Percentiles rank a stretch among this genome's conserved stretches.
Conservation (phyloP, 176 grass and related monocot genomes). For the Cenchrus americanus region DNA sequence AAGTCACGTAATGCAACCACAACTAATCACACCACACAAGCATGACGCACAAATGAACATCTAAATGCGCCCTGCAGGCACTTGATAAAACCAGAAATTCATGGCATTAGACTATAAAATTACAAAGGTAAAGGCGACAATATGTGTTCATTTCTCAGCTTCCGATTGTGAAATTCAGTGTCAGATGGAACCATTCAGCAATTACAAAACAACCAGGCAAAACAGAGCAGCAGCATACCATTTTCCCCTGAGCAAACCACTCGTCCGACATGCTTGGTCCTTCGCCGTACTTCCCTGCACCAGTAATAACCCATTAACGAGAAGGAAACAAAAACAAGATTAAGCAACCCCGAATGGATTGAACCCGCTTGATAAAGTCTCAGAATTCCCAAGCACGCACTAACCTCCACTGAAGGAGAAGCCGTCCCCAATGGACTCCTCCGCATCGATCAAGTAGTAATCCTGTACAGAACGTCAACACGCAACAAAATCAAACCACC, state of each 20-base stretch:
- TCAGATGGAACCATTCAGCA: neutral
- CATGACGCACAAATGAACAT: neutral
- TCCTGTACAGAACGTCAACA: conserved; percentile 47
- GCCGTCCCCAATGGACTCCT: conserved; percentile 77
- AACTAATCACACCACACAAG: neutral
- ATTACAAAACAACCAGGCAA: neutral
- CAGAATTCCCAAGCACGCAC: neutral
- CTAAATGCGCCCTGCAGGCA: neutral
- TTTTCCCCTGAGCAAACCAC: conserved; percentile 88
- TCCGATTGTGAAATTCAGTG: neutral
- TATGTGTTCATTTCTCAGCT: neutral
- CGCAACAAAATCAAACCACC: neutral
- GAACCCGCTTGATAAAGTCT: neutral
- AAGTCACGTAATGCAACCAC: neutral
- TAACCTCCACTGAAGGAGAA: conserved; percentile 93
- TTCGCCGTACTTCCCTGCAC: conserved; percentile 82
- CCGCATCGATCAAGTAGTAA: conserved; percentile 72
- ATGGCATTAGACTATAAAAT: neutral
- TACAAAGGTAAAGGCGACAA: neutral
- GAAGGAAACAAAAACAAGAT: neutral
- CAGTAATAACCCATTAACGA: neutral
- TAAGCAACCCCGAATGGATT: neutral
- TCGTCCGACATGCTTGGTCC: conserved; percentile 73
- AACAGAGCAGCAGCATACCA: conserved; percentile 40
- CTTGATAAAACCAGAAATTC: neutral